Conservation (phyloP, 208 protist species). For the Crithidia expoeki region DNA sequence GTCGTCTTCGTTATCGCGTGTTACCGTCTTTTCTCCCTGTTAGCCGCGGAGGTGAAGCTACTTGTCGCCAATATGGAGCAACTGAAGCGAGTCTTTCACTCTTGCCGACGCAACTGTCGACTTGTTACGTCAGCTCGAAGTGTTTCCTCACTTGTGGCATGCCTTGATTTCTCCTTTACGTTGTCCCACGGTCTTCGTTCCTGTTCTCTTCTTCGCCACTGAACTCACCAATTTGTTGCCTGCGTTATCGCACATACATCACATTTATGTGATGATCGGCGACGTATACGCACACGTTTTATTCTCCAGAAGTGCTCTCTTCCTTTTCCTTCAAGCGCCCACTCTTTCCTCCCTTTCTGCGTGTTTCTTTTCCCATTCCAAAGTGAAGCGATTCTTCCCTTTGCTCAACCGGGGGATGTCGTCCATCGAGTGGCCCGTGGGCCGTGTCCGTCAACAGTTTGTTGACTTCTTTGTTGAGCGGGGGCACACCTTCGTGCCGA, state of each 20-base stretch:
- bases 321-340: background rate
- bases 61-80: too few relatives aligned
- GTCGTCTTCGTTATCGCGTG: too few relatives aligned
- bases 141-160: too few relatives aligned
- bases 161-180: too few relatives aligned
- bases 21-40: too few relatives aligned
- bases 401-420: slow-evolving; percentile 30
- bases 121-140: too few relatives aligned
- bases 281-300: background rate
- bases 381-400: slow-evolving; percentile 29
- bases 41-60: too few relatives aligned
- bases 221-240: background rate
- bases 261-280: background rate
- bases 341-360: slow-evolving; percentile 24
- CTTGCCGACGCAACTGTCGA: too few relatives aligned
- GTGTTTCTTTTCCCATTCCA: slow-evolving; percentile 7
- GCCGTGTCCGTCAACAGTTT: slow-evolving; percentile 93
- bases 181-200: too few relatives aligned
- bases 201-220: too few relatives aligned
- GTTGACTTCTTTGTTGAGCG: slow-evolving; percentile 95
- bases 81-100: too few relatives aligned
- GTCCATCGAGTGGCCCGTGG: slow-evolving; percentile 76
- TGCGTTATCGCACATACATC: too few relatives aligned
- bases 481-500: slow-evolving; percentile 92
- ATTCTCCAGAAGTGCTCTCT: background rate